A percentile compares a stretch with the other conserved stretches of the same genome.
Evolutionary conservation across 2,329 filamentous ascomycete species (phyloP).

Genomic region (Lecanosticta acicola): DNA sequence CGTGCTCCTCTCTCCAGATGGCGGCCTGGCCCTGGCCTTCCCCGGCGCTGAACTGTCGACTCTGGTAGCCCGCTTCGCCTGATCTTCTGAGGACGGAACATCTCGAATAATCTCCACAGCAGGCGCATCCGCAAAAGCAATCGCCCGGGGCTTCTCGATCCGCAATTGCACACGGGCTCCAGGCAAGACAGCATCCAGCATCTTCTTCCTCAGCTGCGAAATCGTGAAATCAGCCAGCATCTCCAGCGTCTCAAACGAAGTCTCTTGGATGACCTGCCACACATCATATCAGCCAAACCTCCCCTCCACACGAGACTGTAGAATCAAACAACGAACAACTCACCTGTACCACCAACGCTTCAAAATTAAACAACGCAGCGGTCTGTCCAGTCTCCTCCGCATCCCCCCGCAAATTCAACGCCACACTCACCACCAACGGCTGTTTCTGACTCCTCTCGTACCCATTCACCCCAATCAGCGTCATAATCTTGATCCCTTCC

Average conservation of each 20-base stretch:
- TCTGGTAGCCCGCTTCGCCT: conserved; percentile 3
- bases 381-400: conserved; percentile 17
- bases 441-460: conserved; percentile 64
- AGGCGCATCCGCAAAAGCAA: conserved; percentile 66
- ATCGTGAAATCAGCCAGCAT: conserved; percentile 43
- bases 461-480: conserved; percentile 65
- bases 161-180: conserved; percentile 54
- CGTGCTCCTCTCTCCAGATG: not conserved
- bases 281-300: conserved; percentile 1
- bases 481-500: conserved; percentile 57
- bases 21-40: not conserved
- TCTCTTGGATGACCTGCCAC: conserved; percentile 37
- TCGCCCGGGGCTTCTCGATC: conserved; percentile 68
- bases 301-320: not conserved
- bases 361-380: conserved; percentile 48
- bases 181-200: conserved; percentile 29
- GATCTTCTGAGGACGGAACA: conserved; percentile 8
- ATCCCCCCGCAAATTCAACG: conserved; percentile 53
- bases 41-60: not conserved
- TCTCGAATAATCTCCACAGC: conserved; percentile 53
- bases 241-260: conserved; percentile 46
- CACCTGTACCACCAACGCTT: conserved; percentile 59
- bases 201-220: conserved; percentile 31
- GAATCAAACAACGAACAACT: conserved; percentile 33
- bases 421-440: conserved; percentile 57